Base-by-base conservation (phyloP, 139 green algal species). In the Klebsormidium nitens region DNA sequence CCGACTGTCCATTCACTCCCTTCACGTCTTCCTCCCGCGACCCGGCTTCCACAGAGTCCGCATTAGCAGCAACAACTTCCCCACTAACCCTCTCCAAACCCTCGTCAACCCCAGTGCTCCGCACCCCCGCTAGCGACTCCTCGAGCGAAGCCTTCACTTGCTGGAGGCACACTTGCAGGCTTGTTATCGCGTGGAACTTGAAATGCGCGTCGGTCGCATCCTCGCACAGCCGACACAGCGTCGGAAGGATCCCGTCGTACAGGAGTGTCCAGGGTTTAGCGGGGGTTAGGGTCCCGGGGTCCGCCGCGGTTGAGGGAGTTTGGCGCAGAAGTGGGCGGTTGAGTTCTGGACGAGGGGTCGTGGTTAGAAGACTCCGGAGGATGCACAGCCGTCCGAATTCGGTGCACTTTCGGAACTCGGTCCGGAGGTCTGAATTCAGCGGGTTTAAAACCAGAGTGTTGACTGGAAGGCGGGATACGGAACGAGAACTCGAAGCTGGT, bases 81-180 rank as follows among this genome's bases (percentile, higher is more conserved):
- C n/a, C n/a, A n/a, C n/a, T n/a, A n/a, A n/a, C n/a, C n/a, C n/a
- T n/a, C n/a, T n/a, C n/a, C n/a, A n/a, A n/a, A n/a, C n/a, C n/a
- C n/a, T n/a, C n/a, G n/a, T n/a, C n/a, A n/a, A n/a, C n/a, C n/a
- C n/a, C n/a, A n/a, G n/a, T n/a, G n/a, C n/a, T n/a, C n/a, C n/a
- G n/a, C n/a, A n/a, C n/a, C n/a, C n/a, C n/a, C n/a, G n/a, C n/a
- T n/a, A n/a, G n/a, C n/a, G n/a, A n/a, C n/a, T n/a, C n/a, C n/a
- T n/a, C n/a, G 29, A 71, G 32, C 26, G 67, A 36, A 34, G 47
- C 32, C 48, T 79, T 79, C 49, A 79, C 59, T 26, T 79, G 71
- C 44, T 79, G 71, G 19, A 79, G 55, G 57, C 71, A 76, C 23
- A 79, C 77, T 28, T 79, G 71, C 17, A 79, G 46, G 36, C 35